phyloP scores from a whole-genome alignment of 805 yeast species.

The Candida sanyiensis region DNA sequence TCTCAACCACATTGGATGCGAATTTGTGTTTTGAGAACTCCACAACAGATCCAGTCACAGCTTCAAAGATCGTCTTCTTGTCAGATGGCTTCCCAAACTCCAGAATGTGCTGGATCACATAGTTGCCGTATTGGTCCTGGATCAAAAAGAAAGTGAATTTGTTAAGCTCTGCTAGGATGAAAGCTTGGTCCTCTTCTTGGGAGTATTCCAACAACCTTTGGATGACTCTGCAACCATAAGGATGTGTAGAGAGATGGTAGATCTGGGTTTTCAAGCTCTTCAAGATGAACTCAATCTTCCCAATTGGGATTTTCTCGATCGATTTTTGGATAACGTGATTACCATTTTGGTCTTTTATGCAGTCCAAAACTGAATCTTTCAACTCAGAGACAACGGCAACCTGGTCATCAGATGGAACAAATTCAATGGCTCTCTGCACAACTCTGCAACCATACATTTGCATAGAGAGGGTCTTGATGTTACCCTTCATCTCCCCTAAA shows the following conservation, averaged over 20 bases:
- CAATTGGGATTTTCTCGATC: conserved; percentile 78
- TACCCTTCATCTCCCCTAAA: conserved; percentile 66
- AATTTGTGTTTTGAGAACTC: conserved; percentile 91
- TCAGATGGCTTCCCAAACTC: conserved; percentile 71
- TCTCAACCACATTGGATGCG: conserved; percentile 96
- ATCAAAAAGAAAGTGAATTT: conserved; percentile 68
- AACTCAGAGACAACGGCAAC: conserved; percentile 66
- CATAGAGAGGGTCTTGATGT: conserved; percentile 66
- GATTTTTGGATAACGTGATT: conserved; percentile 96
- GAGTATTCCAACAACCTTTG: conserved; percentile 88
- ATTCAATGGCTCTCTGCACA: conserved; percentile 88
- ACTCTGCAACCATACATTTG: conserved; percentile 99
- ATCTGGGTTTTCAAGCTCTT: conserved; percentile 63
- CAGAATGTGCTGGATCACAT: conserved; percentile 92
- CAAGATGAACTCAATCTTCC: conserved; percentile 62
- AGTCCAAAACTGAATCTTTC: conserved; percentile 49
- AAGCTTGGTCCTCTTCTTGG: conserved; percentile 53
- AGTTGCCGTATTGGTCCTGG: conserved; percentile 96
- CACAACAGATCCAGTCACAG: conserved; percentile 68
- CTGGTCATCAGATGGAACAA: conserved; percentile 58
- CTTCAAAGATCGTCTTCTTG: conserved; percentile 53
- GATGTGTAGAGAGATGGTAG: conserved; percentile 86
- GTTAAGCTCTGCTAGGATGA: conserved; percentile 66
- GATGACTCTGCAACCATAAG: conserved; percentile 96
- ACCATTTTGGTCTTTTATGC: conserved; percentile 95